A percentile compares a stretch with the other conserved stretches of the same genome.
phyloP scores from a whole-genome alignment of 805 yeast species.

The Kregervanrija pseudodelftensis region DNA sequence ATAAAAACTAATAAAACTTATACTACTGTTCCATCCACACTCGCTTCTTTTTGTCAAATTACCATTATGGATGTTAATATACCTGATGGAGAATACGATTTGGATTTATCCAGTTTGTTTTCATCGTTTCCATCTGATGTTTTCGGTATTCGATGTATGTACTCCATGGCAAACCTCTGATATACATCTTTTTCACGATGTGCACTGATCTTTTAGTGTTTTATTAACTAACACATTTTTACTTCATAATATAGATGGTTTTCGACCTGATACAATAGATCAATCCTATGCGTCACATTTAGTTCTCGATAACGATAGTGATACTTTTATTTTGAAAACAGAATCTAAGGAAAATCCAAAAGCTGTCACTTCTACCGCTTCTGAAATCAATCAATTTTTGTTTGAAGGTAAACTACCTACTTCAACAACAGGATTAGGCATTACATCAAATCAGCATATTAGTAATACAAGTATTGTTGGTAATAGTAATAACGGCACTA shows the following conservation, averaged over 20 bases:
- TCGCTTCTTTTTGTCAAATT: not conserved
- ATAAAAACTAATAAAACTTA: no score
- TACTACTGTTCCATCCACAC: not conserved
- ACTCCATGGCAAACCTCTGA: not conserved
- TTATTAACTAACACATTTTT: not conserved
- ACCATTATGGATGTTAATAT: conserved; percentile 6
- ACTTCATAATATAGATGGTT: conserved; percentile 18
- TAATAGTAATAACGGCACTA: not conserved
- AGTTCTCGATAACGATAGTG: conserved; percentile 12
- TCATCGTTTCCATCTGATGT: conserved; percentile 12
- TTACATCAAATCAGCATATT: no score
- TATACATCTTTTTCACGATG: no score
- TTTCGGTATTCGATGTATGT: conserved; percentile 29
- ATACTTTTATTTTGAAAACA: conserved; percentile 18
- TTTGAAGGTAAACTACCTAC: conserved; percentile 24
- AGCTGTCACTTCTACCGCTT: conserved; percentile 11
- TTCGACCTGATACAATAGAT: conserved; percentile 28
- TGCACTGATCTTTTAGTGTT: no score
- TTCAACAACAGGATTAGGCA: no score
- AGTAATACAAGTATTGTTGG: no score
- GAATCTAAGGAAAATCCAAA: conserved; percentile 20
- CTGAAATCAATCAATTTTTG: conserved; percentile 13
- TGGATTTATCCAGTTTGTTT: conserved; percentile 25
- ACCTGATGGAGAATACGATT: conserved; percentile 31
- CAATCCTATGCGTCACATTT: conserved; percentile 16